phyloP scores from a whole-genome alignment of 2,329 filamentous ascomycete species.

The Arthrinium phaeospermum region DNA sequence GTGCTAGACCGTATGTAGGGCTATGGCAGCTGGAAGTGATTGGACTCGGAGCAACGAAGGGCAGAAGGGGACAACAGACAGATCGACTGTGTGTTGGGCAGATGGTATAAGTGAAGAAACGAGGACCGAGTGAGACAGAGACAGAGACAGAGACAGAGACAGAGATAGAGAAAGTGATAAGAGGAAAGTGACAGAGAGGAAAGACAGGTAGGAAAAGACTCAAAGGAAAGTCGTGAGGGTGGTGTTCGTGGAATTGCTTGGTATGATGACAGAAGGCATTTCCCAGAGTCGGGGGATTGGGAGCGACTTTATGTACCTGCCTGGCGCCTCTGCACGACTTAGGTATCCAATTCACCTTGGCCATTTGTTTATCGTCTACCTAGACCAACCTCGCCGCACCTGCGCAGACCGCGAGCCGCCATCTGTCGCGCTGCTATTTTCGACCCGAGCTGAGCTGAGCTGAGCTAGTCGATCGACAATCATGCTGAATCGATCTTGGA shows the following conservation, averaged over 20 bases:
- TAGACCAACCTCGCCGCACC: background rate
- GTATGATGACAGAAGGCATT: slow-evolving; percentile 24
- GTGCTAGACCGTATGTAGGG: slow-evolving; percentile 21
- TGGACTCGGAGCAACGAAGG: background rate
- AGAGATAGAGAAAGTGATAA: slow-evolving; percentile 24
- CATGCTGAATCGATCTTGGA: background rate
- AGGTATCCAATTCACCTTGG: background rate
- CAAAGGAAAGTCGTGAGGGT: slow-evolving; percentile 35
- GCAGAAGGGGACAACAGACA: slow-evolving; percentile 25
- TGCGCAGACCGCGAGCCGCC: background rate
- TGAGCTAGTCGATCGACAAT: slow-evolving; percentile 8
- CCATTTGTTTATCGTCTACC: background rate
- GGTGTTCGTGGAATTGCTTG: slow-evolving; percentile 26
- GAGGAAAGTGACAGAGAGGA: slow-evolving; percentile 31
- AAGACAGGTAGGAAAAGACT: slow-evolving; percentile 32
- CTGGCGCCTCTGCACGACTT: background rate
- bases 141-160: slow-evolving; percentile 23
- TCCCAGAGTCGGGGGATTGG: background rate
- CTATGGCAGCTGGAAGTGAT: background rate
- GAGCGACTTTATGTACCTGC: slow-evolving; percentile 28
- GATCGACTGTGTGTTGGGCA: slow-evolving; percentile 23
- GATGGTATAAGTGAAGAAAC: slow-evolving; percentile 20
- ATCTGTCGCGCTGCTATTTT: slow-evolving; percentile 25
- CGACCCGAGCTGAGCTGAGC: background rate
- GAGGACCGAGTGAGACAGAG: slow-evolving; percentile 30